Evolutionary conservation across 148 eudicot species (phyloP), one percentile per base, ranked within the genome.

Genomic region (Amaranthus palmeri): DNA sequence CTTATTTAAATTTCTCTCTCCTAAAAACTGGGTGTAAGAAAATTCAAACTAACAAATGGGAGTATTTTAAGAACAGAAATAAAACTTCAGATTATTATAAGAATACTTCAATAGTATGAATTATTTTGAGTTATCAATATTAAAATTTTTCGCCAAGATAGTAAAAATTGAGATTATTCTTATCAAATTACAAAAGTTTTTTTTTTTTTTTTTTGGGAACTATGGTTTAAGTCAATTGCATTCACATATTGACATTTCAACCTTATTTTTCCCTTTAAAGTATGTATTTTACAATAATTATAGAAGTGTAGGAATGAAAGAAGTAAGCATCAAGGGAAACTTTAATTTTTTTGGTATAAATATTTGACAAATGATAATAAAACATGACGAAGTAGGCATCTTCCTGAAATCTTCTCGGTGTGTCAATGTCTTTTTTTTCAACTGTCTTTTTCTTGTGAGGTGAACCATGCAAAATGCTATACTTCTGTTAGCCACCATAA

Each of bases 241-340:
- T 68, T 68, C 59, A 53, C 71, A 53, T 42, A 12, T 12, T 63
- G 62, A 64, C 68, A 10, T 11, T 9, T 0, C 52, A 64, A 46
- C 4, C 58, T 54, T 10, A 7, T 25, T 8, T 59, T 9, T 25
- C 9, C 2, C 10, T 25, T 5, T n/a, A 0, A 65, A n/a, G 46
- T 67, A 4, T 10, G 15, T 12, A 50, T 4, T 12, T 63, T 68
- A 44, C 61, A 18, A 57, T 3, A 14, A 59, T 40, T 59, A 40
- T 14, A 50, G 46, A 52, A 42, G 51, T 72, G 47, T 63, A 43
- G 62, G 70, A 73, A 73, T 54, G 70, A 73, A 65, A 73, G 62
- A 54, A 54, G 76, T 73, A 64, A 54, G 54, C 18, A 54, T 64
- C 63, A 53, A 73, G 40, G 54, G 61, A 54, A 56, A n/a, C 61